phyloP scores from a whole-genome alignment of 192 early-diverging fungal genomes.

The Coemansia sp. region DNA sequence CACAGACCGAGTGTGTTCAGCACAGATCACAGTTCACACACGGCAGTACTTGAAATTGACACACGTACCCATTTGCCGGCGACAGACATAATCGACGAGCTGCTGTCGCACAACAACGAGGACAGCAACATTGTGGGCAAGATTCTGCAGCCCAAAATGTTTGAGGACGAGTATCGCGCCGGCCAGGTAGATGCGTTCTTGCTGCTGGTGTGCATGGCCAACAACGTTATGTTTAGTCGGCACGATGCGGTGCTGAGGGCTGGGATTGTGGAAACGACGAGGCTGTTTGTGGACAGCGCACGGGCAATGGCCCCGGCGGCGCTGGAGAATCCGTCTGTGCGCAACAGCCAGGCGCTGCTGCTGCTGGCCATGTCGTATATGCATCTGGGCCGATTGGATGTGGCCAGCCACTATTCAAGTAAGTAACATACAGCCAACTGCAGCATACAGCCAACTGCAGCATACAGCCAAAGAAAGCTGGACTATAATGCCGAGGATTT shows the following conservation, averaged over 20 bases:
- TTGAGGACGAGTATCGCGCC: constrained; percentile 13
- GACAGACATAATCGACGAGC: constrained; percentile 34
- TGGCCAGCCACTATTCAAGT: constrained; percentile 45
- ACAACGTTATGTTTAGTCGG: constrained; percentile 38
- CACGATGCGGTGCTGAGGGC: constrained; percentile 23
- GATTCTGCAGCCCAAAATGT: constrained; percentile 32
- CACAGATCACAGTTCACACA: background rate
- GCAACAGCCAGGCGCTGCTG: constrained; percentile 28
- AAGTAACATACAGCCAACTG: constrained; percentile 15
- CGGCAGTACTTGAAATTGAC: constrained; percentile 23
- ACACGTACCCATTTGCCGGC: constrained; percentile 20
- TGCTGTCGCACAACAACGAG: constrained; percentile 22
- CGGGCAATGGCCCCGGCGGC: constrained; percentile 33
- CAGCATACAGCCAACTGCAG: background rate
- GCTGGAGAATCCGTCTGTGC: constrained; percentile 25
- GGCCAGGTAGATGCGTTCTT: constrained; percentile 21
- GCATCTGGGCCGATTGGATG: constrained; percentile 34
- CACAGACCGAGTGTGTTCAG: no score
- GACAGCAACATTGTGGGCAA: constrained; percentile 47
- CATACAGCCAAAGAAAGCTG: background rate
- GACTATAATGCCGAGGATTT: background rate
- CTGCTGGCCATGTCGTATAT: constrained; percentile 37
- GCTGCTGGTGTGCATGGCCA: constrained; percentile 37
- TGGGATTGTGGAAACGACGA: constrained; percentile 15
- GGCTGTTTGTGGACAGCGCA: constrained; percentile 30